These are phyloP conservation scores for Podospora sp. DNA, from an alignment of 495 filamentous ascomycete genomes.

Conservation along the genomic window DNA sequence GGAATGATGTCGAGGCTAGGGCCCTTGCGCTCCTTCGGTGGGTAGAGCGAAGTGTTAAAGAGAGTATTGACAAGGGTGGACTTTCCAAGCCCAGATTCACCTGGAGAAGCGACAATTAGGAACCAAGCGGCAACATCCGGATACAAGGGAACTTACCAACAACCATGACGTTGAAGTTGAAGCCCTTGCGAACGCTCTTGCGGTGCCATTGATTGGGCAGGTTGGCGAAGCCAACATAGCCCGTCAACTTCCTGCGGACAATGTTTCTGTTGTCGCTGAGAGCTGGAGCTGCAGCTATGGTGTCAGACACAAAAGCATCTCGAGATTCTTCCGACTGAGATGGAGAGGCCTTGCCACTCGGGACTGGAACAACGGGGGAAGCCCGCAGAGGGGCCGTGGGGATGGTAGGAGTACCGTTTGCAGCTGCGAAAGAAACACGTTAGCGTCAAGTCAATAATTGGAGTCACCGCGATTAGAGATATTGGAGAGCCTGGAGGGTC, in stretches of 20 bases:
- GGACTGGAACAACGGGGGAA: conserved; percentile 36
- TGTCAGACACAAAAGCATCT: conserved; percentile 79
- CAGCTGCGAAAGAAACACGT: conserved; percentile 42
- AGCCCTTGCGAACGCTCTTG: conserved; percentile 99
- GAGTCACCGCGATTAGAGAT: conserved; percentile 8
- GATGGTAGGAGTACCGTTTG: conserved; percentile 49
- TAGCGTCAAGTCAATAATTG: conserved; percentile 22
- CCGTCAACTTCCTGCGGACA: conserved; percentile 95
- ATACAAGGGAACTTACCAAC: conserved; percentile 68
- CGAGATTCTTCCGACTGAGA: conserved; percentile 43
- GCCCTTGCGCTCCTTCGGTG: conserved; percentile 94
- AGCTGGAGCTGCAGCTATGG: conserved; percentile 70
- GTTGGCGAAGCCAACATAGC: conserved; percentile 98
- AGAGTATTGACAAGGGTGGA: conserved; percentile 98
- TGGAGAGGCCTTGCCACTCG: conserved; percentile 58
- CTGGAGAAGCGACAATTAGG: conserved; percentile 46
- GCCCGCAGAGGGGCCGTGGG: conserved; percentile 33
- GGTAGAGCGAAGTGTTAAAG: conserved; percentile 99
- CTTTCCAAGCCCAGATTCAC: conserved; percentile 99
- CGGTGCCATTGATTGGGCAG: conserved; percentile 99
- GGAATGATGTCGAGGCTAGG: conserved; percentile 97
- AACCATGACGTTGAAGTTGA: conserved; percentile 99
- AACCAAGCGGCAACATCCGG: neutral
- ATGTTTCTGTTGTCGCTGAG: conserved; percentile 93
- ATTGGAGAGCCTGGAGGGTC: conserved; percentile 9